Evolutionary conservation across 2,329 filamentous ascomycete species (phyloP).

Genomic region (Exutisphaerella laricina): DNA sequence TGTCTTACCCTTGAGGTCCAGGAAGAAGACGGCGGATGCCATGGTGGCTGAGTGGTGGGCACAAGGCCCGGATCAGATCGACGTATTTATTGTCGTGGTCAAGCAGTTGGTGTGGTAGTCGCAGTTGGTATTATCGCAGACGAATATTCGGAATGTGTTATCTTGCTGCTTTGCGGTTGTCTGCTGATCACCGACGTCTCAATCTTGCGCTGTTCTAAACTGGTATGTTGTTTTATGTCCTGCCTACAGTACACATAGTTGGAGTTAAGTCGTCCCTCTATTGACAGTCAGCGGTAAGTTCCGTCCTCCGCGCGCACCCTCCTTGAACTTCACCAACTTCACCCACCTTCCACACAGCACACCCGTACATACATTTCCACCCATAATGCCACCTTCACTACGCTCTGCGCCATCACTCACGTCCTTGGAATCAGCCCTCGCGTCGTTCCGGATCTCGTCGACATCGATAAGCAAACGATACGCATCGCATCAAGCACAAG

Average conservation of each 20-base stretch:
- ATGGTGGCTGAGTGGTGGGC: slow-evolving; percentile 49
- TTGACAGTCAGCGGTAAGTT: too few relatives aligned
- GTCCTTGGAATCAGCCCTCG: slow-evolving; percentile 29
- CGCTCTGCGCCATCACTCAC: slow-evolving; percentile 27
- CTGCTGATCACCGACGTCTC: too few relatives aligned
- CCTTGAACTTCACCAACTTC: neutral
- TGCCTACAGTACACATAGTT: neutral
- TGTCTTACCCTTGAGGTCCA: slow-evolving; percentile 99
- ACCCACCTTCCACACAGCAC: too few relatives aligned
- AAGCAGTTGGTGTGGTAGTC: neutral
- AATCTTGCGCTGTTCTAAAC: neutral
- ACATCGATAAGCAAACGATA: slow-evolving; percentile 37
- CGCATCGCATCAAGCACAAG: slow-evolving; percentile 61
- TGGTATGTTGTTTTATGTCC: slow-evolving; percentile 1
- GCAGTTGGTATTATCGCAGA: too few relatives aligned
- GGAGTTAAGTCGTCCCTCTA: slow-evolving; percentile 3
- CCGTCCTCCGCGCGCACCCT: slow-evolving; percentile 6
- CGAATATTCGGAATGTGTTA: too few relatives aligned
- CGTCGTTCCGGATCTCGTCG: slow-evolving; percentile 28
- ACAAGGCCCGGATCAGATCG: slow-evolving; percentile 20
- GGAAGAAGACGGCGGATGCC: slow-evolving; percentile 97
- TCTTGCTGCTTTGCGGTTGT: too few relatives aligned
- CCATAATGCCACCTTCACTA: slow-evolving; percentile 10
- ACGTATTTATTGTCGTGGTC: slow-evolving; percentile 3
- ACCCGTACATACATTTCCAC: neutral